Base-by-base conservation (phyloP, 1,284 basidiomycete species). In the Vanrija sp. region DNA sequence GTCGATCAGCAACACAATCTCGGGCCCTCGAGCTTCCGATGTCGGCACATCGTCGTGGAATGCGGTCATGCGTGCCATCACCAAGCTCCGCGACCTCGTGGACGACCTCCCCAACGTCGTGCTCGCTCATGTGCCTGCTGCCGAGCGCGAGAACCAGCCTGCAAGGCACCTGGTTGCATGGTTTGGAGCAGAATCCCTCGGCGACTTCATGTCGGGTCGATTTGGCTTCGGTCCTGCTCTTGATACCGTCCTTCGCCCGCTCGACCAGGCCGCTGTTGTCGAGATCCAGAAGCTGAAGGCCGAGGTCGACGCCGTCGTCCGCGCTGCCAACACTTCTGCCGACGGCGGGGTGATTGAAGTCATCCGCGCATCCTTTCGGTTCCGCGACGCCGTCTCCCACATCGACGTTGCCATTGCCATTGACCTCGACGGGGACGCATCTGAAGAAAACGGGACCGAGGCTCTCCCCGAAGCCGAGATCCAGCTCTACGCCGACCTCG, bases 361-460 rank as follows among this genome's bases (percentile, higher is more conserved):
- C 2, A 44, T 71, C n/a, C 65, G 68, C 12, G 16, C 57, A 1
- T 55, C 61, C 4, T 51, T 62, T 1, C 52, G 29, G 26, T 65
- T 70, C 52, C 49, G 57, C 42, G 54, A 60, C 9, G 50, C 62
- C 10, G 48, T 69, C 5, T 23, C 42, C 0, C 55, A 47, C 29
- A 64, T 77, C 34, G 76, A 78, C 55, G 65, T 78, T 9, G 74
- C 74, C 1, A 61, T 60, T n/a, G 60, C 57, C 6, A 61, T 78
- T 45, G 77, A 78, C 61, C 60, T 77, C 18, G 76, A 78, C 49
- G 71, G 72, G 6, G 34, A 47, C 26, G 38, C 43, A 3, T 12
- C 14, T 12, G n/a, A 39, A 23, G 57, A 52, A 19, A 52, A 58
- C 28, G 38, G 49, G 10, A 45, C 52, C 5, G 48, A 49, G 25